Base-by-base conservation (phyloP, 345 rosid genomes). In the Geranium rotundifolium region DNA sequence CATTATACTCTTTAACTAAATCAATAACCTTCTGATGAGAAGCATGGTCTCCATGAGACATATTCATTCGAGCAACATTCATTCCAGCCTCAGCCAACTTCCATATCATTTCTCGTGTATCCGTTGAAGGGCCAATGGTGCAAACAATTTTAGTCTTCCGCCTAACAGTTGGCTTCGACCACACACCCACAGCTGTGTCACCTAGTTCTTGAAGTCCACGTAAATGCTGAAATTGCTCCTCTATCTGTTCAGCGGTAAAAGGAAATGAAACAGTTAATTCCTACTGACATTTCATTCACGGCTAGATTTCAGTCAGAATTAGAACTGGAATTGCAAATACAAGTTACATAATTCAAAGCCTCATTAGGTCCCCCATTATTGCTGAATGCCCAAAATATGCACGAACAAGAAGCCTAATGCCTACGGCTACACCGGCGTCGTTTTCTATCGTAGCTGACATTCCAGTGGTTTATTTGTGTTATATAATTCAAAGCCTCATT, bases 41-140 rank as follows among this genome's bases (percentile, higher is more conserved):
- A 27, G 96, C 87, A 65, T 93, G 99, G 73, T 93, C 99, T 29
- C 99, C 99, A 55, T 90, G 99, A 68, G 99, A 93, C 99, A 93
- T 90, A 73, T 93, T 93, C 86, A 93, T 4, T 62, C 99, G 79
- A 63, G 99, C 96, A 70, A 90, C 97, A 65, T 93, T 93, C 99
- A 93, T 93, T 58, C 97, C 99, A 58, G 95, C 86, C 78, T 93
- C 99, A 27, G 99, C 99, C 68, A 93, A 74, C 76, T 88, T 90
- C 99, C 99, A 90, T 75, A 93, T 88, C 99, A 93, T 93, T 77
- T 93, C 99, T 64, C 79, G 68, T 3, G 97, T 90, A 74, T 88
- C 74, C 56, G 99, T 86, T 4, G 97, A 93, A 50, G 97, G 99
- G 59, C 99, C 99, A 65, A 93, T 85, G 0, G 99, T 93, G 77